Evolutionary conservation across 768 basidiomycete genomes (phyloP).

Genomic region (Boletus sp.): DNA sequence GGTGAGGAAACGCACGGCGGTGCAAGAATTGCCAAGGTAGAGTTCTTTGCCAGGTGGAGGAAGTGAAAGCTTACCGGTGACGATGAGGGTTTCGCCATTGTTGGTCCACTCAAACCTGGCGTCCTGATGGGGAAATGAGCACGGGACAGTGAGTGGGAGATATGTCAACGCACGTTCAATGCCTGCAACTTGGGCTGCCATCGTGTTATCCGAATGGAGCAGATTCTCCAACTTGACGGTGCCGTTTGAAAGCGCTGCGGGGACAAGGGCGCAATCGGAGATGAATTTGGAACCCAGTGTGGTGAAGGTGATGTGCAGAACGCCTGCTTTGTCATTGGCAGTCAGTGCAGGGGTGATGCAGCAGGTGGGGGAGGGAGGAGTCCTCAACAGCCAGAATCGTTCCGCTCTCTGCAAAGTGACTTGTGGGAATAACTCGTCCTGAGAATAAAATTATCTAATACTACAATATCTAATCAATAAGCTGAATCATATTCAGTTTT

Average conservation of each 20-base stretch:
- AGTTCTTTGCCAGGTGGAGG: conserved; percentile 82
- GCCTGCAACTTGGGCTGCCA: conserved; percentile 88
- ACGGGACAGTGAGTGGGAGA: background rate
- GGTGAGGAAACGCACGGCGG: conserved; percentile 95
- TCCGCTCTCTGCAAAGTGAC: no score
- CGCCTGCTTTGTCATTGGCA: background rate
- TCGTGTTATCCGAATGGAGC: conserved; percentile 98
- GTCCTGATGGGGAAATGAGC: conserved; percentile 49
- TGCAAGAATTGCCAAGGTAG: conserved; percentile 96
- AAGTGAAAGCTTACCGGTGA: conserved; percentile 74
- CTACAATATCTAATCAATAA: no score
- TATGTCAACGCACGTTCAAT: conserved; percentile 59
- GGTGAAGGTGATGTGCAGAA: conserved; percentile 58
- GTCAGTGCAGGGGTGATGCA: background rate
- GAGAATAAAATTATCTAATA: no score
- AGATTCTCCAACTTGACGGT: conserved; percentile 87
- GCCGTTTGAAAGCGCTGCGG: conserved; percentile 88
- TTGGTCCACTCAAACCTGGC: conserved; percentile 95
- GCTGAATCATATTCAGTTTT: no score
- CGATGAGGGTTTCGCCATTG: conserved; percentile 91
- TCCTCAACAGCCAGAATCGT: no score
- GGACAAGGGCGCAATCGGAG: conserved; percentile 89
- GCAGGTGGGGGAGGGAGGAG: conserved; percentile 11
- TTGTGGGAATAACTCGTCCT: no score
- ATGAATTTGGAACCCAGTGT: conserved; percentile 97